phyloP scores from a whole-genome alignment of 2,329 filamentous ascomycete species.

The Cryphonectria carpinicola region DNA sequence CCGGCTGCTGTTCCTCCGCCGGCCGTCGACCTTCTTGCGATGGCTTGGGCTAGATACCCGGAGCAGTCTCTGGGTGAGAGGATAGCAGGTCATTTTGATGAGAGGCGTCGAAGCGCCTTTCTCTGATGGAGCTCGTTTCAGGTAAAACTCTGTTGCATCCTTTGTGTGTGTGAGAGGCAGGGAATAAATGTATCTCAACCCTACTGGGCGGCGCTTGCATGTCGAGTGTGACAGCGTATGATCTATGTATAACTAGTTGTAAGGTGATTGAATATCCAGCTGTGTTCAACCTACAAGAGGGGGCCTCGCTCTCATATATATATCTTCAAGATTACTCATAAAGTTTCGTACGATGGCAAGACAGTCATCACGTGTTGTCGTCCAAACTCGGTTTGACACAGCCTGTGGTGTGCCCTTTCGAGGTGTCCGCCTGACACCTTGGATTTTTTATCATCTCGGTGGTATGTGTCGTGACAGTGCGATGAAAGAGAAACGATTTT shows the following conservation, averaged over 20 bases:
- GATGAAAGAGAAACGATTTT: background rate
- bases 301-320: background rate
- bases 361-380: background rate
- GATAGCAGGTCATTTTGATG: background rate
- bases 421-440: background rate
- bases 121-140: background rate
- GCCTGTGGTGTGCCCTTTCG: background rate
- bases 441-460: background rate
- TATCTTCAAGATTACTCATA: background rate
- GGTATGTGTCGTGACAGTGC: background rate
- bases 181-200: background rate
- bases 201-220: background rate
- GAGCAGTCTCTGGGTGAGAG: background rate
- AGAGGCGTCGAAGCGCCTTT: conserved; percentile 3
- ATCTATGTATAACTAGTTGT: background rate
- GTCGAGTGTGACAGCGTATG: background rate
- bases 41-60: background rate
- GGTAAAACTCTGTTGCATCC: background rate
- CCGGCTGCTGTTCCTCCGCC: background rate
- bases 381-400: background rate
- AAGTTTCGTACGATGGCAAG: background rate
- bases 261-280: background rate
- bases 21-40: background rate
- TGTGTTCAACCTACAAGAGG: background rate
- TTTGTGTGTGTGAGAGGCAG: background rate